Percentiles rank a stretch among this genome's conserved stretches.
Evolutionary conservation across 345 rosid species (phyloP).

Genomic region (Sisymbrium irio): DNA sequence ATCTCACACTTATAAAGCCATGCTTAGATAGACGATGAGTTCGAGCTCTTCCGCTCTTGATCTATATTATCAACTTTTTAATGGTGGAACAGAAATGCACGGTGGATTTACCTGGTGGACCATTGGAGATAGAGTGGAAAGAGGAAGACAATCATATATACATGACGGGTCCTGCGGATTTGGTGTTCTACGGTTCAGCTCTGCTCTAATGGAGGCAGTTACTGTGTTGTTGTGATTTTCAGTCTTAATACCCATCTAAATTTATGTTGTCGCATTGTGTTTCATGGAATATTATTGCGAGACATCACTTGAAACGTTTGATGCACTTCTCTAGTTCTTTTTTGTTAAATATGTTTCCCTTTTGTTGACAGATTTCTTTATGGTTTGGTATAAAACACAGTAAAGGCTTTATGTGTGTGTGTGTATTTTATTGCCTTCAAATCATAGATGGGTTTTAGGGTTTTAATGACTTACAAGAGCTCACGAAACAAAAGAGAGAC

Average conservation of each 20-base stretch:
- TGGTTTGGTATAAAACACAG: not conserved
- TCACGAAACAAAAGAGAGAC: not conserved
- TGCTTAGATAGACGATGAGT: constrained; percentile 1
- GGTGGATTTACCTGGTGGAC: constrained; percentile 91
- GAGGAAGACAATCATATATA: constrained; percentile 78
- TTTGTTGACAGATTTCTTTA: not conserved
- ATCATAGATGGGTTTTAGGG: not conserved
- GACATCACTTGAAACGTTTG: not conserved
- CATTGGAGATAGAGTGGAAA: constrained; percentile 91
- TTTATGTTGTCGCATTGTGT: not conserved
- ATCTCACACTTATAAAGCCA: constrained; percentile 19
- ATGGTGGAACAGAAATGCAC: constrained; percentile 61
- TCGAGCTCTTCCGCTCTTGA: not conserved
- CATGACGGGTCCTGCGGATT: constrained; percentile 96
- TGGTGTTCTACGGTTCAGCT: constrained; percentile 77
- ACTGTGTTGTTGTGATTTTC: constrained; percentile 3
- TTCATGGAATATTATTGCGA: not conserved
- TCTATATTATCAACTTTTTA: not conserved
- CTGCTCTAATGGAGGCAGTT: constrained; percentile 35
- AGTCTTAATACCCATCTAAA: not conserved
- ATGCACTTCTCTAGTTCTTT: not conserved
- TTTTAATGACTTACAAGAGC: not conserved
- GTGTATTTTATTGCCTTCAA: not conserved
- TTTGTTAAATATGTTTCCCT: not conserved
- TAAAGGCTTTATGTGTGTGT: not conserved